Conservation (phyloP, 2,329 filamentous ascomycete genomes). For the Parastagonospora nodorum region DNA sequence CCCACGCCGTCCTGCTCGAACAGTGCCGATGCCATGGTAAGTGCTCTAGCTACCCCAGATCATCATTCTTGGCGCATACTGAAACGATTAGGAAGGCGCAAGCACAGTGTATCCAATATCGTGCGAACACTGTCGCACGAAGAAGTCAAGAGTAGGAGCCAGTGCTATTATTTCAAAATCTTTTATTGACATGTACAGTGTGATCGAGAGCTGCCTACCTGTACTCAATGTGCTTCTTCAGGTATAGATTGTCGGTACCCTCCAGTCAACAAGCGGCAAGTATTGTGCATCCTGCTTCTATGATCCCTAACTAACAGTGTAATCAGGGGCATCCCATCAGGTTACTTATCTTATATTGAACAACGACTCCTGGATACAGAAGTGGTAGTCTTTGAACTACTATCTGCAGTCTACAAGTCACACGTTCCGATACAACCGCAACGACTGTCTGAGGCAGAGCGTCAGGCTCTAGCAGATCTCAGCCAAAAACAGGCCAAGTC, state of each 20-base stretch:
- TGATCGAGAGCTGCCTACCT: slow-evolving; percentile 23
- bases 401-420: slow-evolving; percentile 17
- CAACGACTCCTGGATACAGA: slow-evolving; percentile 28
- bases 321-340: slow-evolving; percentile 26
- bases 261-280: slow-evolving; percentile 25
- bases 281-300: neutral
- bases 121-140: slow-evolving; percentile 31
- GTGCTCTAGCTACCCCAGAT: slow-evolving; percentile 8
- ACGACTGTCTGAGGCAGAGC: slow-evolving; percentile 10
- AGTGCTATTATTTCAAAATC: too few relatives aligned
- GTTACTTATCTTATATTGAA: slow-evolving; percentile 28
- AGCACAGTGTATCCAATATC: slow-evolving; percentile 24
- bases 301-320: neutral
- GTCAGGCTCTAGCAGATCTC: slow-evolving; percentile 8
- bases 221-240: slow-evolving; percentile 21
- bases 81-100: slow-evolving; percentile 10
- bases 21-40: slow-evolving; percentile 16
- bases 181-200: slow-evolving; percentile 16
- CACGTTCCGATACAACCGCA: slow-evolving; percentile 10
- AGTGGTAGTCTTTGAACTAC: slow-evolving; percentile 22
- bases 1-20: neutral
- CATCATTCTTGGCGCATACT: slow-evolving; percentile 1
- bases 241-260: slow-evolving; percentile 21
- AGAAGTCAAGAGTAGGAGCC: slow-evolving; percentile 28
- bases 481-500: slow-evolving; percentile 22